These are phyloP conservation scores for Pseudoneurospora amorphoporcata DNA, from an alignment of 495 filamentous ascomycete species.

Conservation along the genomic window DNA sequence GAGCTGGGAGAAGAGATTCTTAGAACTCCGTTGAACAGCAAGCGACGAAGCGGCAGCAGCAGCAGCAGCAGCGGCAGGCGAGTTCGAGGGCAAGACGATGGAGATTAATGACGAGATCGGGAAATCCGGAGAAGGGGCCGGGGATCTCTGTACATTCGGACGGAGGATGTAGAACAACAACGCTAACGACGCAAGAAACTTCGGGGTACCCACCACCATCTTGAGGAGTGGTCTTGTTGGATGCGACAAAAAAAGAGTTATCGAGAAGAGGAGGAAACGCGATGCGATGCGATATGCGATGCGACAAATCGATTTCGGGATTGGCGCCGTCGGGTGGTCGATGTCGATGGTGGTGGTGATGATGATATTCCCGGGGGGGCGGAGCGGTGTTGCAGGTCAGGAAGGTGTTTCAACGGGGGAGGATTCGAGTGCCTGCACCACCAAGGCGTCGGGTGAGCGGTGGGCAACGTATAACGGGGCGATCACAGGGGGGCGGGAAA, in stretches of 20 bases:
- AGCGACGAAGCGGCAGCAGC: neutral
- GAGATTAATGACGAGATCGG: neutral
- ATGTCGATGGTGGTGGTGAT: neutral
- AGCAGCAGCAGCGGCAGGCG: neutral
- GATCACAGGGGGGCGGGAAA: neutral
- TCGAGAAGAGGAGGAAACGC: neutral
- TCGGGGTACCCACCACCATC: constrained; percentile 35
- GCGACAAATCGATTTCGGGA: neutral
- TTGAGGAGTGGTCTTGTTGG: constrained; percentile 9
- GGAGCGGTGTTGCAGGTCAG: neutral
- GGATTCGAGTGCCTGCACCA: neutral
- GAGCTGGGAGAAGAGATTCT: constrained; percentile 31
- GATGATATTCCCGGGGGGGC: neutral
- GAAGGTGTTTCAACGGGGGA: neutral
- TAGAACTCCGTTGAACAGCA: constrained; percentile 21
- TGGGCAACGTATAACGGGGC: neutral
- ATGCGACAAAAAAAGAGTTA: neutral
- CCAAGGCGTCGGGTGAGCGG: neutral
- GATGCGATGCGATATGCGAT: neutral
- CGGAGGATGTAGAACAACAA: neutral
- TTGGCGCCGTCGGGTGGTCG: neutral
- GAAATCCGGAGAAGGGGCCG: neutral
- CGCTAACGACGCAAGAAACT: neutral
- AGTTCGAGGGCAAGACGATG: neutral
- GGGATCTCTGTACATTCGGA: neutral